Conservation (phyloP, 352 stramenopile genomes). For the Pythium oligandrum region DNA sequence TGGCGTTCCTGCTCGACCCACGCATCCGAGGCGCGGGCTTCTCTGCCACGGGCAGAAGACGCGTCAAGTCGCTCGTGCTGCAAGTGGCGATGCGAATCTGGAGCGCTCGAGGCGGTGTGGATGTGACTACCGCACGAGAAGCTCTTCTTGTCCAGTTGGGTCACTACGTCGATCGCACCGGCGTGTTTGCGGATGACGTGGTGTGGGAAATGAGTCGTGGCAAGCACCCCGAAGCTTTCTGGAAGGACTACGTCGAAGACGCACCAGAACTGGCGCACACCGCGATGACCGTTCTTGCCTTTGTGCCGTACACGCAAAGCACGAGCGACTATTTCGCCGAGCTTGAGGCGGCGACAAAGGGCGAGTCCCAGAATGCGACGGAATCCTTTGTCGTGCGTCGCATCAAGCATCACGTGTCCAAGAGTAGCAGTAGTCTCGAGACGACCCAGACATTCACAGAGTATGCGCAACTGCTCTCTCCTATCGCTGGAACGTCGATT, state of each 20-base stretch:
- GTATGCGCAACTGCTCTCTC: no score
- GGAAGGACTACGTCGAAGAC: slow-evolving; percentile 44
- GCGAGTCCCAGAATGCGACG: no score
- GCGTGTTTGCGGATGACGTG: slow-evolving; percentile 33
- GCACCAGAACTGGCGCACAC: slow-evolving; percentile 32
- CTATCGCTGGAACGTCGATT: no score
- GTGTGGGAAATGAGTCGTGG: slow-evolving; percentile 46
- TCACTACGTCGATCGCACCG: slow-evolving; percentile 31
- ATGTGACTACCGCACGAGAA: neutral
- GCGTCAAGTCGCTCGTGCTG: slow-evolving; percentile 40
- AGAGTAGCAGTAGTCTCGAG: no score
- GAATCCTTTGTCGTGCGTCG: slow-evolving; percentile 2
- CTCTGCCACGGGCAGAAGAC: slow-evolving; percentile 32
- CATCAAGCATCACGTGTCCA: no score
- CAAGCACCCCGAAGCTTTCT: slow-evolving; percentile 33
- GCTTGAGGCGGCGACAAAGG: neutral
- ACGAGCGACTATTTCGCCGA: neutral
- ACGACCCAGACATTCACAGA: no score
- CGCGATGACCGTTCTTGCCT: slow-evolving; percentile 27
- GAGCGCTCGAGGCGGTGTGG: neutral
- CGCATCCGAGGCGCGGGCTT: slow-evolving; percentile 34
- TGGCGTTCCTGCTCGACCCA: slow-evolving; percentile 41
- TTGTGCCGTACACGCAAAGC: slow-evolving; percentile 5
- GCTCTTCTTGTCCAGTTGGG: slow-evolving; percentile 32
- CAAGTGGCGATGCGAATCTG: slow-evolving; percentile 24